Evolutionary conservation across 495 filamentous ascomycete species (phyloP), one percentile per base, ranked within the genome.

Genomic region (Hypoxylon perforatum): DNA sequence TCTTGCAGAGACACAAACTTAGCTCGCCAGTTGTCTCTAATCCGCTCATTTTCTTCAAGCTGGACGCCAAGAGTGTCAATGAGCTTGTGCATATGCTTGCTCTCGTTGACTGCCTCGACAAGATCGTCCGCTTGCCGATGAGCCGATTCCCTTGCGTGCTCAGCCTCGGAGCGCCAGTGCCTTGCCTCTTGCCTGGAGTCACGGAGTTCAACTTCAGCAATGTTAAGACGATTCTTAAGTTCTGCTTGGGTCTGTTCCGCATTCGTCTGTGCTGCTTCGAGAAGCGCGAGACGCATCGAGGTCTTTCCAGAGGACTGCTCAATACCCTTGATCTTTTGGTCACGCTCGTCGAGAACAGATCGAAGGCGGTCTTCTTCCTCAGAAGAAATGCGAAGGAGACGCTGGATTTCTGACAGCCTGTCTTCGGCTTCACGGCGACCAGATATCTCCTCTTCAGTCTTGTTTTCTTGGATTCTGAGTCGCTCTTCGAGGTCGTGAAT

Each of bases 1-100:
- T 90, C 85, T 78, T 97, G 93, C 47, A 98, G 78, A 53, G 83
- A 84, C 66, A 93, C 86, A 70, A 97, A 89, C 73, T 93, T 94
- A 70, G 83, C 82, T 63, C 91, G 87, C 79, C 96, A 90, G 68
- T 81, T 85, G 66, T 93, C 90, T 52, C 92, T 88, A 63, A 90
- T 84, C 63, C 87, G 85, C 73, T 91, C 87, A 74, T 89, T 92
- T 76, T 97, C 94, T 77, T 96, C 89, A 50, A 96, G 86, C 70
- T 97, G 92, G 42, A 83, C 81, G 61, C 85, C 84, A 59, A 94
- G 80, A 4, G 85, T 86, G 62, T 88, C 84, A 67, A 96, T 85
- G 22, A 85, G 86, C 62, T 85, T 88, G 55, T 82, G 84, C 8
- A 93, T 75, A 39, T 85, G 79, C 68, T 78, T 81, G 62, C 78